These are phyloP conservation scores for Arabis alpina DNA, from an alignment of 345 rosid genomes.

Conservation along the genomic window DNA sequence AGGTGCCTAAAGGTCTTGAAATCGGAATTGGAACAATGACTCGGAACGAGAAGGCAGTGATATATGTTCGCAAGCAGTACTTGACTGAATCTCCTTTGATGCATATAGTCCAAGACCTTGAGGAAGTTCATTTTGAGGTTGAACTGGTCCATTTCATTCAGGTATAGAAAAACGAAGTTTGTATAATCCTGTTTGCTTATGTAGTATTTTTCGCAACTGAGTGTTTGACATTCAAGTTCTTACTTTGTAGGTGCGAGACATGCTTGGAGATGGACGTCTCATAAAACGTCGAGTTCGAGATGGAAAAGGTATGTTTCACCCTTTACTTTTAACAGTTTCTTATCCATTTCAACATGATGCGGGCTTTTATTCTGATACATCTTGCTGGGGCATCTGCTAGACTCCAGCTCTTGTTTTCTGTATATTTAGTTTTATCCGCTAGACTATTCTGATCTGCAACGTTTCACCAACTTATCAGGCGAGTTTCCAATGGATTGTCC, in stretches of 20 bases:
- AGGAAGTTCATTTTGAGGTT: slow-evolving; percentile 91
- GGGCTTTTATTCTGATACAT: neutral
- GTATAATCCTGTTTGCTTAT: neutral
- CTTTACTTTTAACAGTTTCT: slow-evolving; percentile 2
- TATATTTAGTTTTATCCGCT: slow-evolving; percentile 13
- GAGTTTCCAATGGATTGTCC: slow-evolving; percentile 99
- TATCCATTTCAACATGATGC: neutral
- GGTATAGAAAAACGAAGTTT: slow-evolving; percentile 46
- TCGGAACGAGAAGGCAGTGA: slow-evolving; percentile 81
- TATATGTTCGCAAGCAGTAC: slow-evolving; percentile 77
- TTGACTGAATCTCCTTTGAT: slow-evolving; percentile 71
- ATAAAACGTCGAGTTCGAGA: slow-evolving; percentile 86
- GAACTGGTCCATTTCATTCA: slow-evolving; percentile 91
- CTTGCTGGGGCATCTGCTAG: slow-evolving; percentile 25
- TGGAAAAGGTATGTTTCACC: slow-evolving; percentile 71
- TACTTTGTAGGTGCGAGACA: slow-evolving; percentile 78
- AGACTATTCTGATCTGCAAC: slow-evolving; percentile 32
- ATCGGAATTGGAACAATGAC: slow-evolving; percentile 96
- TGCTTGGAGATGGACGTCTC: slow-evolving; percentile 98
- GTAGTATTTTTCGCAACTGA: neutral
- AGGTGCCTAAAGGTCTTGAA: slow-evolving; percentile 98
- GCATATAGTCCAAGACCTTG: slow-evolving; percentile 61
- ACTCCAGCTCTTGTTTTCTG: slow-evolving; percentile 9
- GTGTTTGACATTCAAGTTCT: slow-evolving; percentile 37
- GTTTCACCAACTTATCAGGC: slow-evolving; percentile 51